Base-by-base conservation (phyloP, 129 eudicot species). In the Escallonia rubra region DNA sequence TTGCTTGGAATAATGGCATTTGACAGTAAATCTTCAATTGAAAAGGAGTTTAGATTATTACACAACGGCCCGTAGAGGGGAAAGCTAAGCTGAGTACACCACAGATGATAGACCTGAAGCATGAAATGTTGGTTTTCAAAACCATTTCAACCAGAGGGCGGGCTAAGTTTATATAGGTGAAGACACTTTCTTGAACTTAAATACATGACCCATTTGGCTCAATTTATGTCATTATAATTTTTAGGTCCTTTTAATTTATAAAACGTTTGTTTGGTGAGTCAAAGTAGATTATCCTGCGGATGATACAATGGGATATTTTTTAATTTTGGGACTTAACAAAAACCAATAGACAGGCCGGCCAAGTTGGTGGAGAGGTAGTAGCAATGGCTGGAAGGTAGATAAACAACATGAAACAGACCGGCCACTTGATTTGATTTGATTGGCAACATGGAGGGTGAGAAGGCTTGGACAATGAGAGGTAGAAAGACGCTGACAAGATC, bases 401-500 rank as follows among this genome's bases (percentile, higher is more conserved):
- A 41, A 60, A 69, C 15, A 70, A 23, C 48, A 61, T 52, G 67
- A 60, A 60, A 61, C 49, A 41, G 67, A 67, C 43, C 55, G 56
- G 53, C n/a, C 14, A 34, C 9, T 23, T 43, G 67, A 74, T 15
- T 23, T 43, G 67, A 74, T 61, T 15, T 56, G 49, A 48, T 64
- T 71, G 71, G 67, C 47, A 59, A 59, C 14, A 48, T 58, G 63
- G 56, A 45, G 3, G 58, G 43, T 69, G 66, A 70, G n/a, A 44
- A 58, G 39, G 46, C 63, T 9, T 38, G 70, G 65, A 50, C 56
- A 52, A 67, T 44, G 12, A 58, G 47, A 64, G 71, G 62, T 15
- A 68, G 46, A 69, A 65, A 70, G 59, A 56, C 45, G 57, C 61
- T 77, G 73, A 70, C 43, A 59, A 48, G 72, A 65, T 51, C 46